Evolutionary conservation across 768 basidiomycete species (phyloP).

Genomic region (Trametes sanguinea): DNA sequence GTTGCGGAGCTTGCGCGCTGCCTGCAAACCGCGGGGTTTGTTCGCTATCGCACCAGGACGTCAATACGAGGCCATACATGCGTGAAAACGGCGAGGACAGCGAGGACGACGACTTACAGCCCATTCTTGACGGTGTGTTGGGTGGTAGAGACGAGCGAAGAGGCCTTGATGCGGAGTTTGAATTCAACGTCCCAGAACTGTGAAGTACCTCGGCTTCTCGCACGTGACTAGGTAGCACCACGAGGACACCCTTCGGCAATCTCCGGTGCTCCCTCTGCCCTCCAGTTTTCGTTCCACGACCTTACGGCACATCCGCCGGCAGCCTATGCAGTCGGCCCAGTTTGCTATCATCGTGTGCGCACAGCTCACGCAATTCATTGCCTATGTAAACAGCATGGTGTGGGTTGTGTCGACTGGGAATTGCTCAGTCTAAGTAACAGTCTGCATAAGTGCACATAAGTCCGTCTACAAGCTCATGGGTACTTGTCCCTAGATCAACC

Average conservation of each 20-base stretch:
- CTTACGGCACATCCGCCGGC: not conserved
- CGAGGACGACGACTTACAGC: conserved; percentile 61
- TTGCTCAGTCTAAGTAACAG: too few relatives aligned
- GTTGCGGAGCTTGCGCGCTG: conserved; percentile 96
- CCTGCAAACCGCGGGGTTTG: conserved; percentile 99
- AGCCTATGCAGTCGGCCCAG: not conserved
- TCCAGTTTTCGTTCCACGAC: not conserved
- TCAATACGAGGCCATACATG: conserved; percentile 11
- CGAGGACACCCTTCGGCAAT: not conserved
- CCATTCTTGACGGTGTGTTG: conserved; percentile 65
- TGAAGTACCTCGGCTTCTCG: conserved; percentile 42
- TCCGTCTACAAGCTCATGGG: too few relatives aligned
- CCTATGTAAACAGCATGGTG: too few relatives aligned
- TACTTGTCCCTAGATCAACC: too few relatives aligned
- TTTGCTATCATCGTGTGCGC: not conserved
- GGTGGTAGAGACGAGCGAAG: conserved; percentile 44
- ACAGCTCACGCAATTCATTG: too few relatives aligned
- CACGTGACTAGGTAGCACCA: conserved; percentile 23
- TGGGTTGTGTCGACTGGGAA: too few relatives aligned
- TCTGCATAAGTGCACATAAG: too few relatives aligned
- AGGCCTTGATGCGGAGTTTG: conserved; percentile 29
- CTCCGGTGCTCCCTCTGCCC: conserved; percentile 2
- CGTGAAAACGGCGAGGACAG: conserved; percentile 6
- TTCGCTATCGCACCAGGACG: conserved; percentile 59
- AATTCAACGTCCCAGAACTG: conserved; percentile 32